phyloP scores from a whole-genome alignment of 495 filamentous ascomycete genomes.

The Tuber calosporum region DNA sequence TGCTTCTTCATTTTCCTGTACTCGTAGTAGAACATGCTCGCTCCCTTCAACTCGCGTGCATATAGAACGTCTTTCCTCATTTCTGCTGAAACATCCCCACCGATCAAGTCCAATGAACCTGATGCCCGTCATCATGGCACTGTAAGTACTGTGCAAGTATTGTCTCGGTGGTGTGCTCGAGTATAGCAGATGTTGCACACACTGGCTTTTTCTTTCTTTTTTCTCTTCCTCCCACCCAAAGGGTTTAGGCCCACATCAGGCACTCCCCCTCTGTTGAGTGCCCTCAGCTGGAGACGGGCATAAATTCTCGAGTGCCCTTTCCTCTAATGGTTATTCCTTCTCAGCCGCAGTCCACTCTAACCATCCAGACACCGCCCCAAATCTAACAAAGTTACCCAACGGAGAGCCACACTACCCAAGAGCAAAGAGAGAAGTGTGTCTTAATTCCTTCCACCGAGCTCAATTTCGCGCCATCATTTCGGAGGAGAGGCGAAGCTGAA shows the following conservation, averaged over 20 bases:
- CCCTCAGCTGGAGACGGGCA: slow-evolving; percentile 29
- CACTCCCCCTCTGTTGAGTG: slow-evolving; percentile 16
- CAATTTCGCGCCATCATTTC: slow-evolving; percentile 8
- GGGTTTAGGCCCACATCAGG: slow-evolving; percentile 4
- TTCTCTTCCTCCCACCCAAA: background rate
- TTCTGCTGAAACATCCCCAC: slow-evolving; percentile 31
- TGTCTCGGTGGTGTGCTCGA: slow-evolving; percentile 34
- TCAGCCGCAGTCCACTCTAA: slow-evolving; percentile 28
- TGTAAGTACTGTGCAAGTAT: too few relatives aligned
- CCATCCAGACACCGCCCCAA: slow-evolving; percentile 29
- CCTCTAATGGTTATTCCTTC: slow-evolving; percentile 22
- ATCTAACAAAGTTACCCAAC: slow-evolving; percentile 6
- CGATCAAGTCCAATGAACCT: slow-evolving; percentile 18
- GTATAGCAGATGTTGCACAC: slow-evolving; percentile 8
- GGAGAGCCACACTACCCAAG: slow-evolving; percentile 24
- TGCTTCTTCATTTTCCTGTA: background rate
- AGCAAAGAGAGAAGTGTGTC: background rate
- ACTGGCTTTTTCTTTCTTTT: background rate
- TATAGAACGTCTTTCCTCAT: background rate
- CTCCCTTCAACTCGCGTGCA: background rate
- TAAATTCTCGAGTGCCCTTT: slow-evolving; percentile 21
- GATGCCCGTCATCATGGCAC: slow-evolving; percentile 29
- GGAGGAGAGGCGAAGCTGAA: slow-evolving; percentile 29
- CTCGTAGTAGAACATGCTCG: background rate
- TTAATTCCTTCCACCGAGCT: background rate